Conservation (phyloP, 768 basidiomycete genomes). For the Goffeauzyma gilvescens region DNA sequence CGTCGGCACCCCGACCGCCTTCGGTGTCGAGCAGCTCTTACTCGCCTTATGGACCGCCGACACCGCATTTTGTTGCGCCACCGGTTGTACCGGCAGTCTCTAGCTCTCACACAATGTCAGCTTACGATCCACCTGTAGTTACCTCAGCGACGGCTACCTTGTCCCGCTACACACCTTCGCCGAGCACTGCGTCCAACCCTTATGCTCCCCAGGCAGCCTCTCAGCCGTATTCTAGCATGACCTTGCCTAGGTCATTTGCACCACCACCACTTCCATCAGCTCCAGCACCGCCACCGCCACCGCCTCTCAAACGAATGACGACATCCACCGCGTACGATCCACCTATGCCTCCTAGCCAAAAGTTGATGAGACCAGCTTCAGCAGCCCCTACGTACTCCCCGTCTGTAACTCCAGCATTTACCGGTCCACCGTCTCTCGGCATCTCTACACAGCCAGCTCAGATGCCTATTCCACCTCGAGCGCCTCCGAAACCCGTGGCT, state of each 20-base stretch:
- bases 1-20: not conserved
- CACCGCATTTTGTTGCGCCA: too few relatives aligned
- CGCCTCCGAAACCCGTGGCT: not conserved
- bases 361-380: conserved; percentile 3
- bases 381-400: too few relatives aligned
- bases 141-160: not conserved
- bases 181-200: not conserved
- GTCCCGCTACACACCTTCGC: not conserved
- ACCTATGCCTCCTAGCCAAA: conserved; percentile 41
- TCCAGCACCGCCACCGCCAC: not conserved
- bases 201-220: conserved; percentile 1
- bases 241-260: too few relatives aligned
- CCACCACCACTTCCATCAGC: not conserved
- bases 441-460: too few relatives aligned
- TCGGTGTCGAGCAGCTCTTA: not conserved
- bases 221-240: too few relatives aligned
- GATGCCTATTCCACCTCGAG: not conserved
- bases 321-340: conserved; percentile 58
- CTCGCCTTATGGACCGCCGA: not conserved
- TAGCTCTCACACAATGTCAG: not conserved
- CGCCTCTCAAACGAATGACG: conserved; percentile 29
- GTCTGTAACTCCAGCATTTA: too few relatives aligned
- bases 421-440: too few relatives aligned
- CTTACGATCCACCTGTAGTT: not conserved
- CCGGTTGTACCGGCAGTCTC: too few relatives aligned